Evolutionary conservation across 1,139 yeast genomes (phyloP).

Genomic region (Magnusiomyces magnusii): DNA sequence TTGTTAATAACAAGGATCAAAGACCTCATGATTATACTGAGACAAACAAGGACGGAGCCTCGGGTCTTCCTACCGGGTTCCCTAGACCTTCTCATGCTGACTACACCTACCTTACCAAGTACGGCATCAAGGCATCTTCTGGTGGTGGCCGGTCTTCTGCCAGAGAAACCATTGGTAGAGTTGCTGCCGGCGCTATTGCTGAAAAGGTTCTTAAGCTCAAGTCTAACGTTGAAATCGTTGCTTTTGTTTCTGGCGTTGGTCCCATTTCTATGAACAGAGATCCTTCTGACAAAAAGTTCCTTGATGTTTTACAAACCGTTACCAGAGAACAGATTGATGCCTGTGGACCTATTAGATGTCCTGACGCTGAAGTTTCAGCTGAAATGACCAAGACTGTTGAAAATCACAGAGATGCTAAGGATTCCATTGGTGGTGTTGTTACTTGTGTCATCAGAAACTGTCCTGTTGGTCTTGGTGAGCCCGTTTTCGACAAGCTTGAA

Average conservation of each 20-base stretch:
- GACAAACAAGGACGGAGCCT: conserved; percentile 50
- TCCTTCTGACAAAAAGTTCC: conserved; percentile 57
- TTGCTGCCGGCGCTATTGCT: conserved; percentile 98
- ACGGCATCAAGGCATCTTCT: conserved; percentile 85
- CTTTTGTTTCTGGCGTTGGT: conserved; percentile 92
- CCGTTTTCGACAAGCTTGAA: conserved; percentile 93
- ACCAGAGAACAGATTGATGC: conserved; percentile 86
- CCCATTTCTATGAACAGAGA: conserved; percentile 66
- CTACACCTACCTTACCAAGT: conserved; percentile 82
- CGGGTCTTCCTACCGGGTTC: conserved; percentile 34
- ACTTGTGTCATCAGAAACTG: conserved; percentile 94
- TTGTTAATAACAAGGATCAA: conserved; percentile 89
- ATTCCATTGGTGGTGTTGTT: conserved; percentile 96
- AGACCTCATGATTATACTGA: conserved; percentile 94
- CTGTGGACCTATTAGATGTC: conserved; percentile 90
- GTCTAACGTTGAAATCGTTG: conserved; percentile 86
- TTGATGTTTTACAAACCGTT: conserved; percentile 57
- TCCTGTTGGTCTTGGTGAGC: conserved; percentile 95
- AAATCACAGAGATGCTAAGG: conserved; percentile 75
- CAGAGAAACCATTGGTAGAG: conserved; percentile 96
- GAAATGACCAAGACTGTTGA: conserved; percentile 84
- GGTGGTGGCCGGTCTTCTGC: conserved; percentile 99
- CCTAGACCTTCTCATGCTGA: conserved; percentile 99
- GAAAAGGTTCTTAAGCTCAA: conserved; percentile 76
- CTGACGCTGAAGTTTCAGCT: conserved; percentile 62